Conservation (phyloP, 768 basidiomycete species). For the Dioszegia crocea region DNA sequence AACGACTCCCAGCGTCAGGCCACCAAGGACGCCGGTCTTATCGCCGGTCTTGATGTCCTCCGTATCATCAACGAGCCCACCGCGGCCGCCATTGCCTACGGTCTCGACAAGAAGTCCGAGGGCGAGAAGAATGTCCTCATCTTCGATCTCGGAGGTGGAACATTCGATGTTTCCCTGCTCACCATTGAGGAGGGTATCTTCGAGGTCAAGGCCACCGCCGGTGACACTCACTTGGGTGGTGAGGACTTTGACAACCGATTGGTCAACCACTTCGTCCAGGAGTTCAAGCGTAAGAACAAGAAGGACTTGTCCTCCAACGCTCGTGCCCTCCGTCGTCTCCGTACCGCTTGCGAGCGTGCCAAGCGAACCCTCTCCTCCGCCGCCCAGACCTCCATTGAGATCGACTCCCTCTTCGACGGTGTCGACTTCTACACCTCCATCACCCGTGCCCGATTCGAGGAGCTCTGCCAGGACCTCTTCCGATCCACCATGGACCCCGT, state of each 20-base stretch:
- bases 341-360: constrained; percentile 97
- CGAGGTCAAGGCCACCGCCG: constrained; percentile 91
- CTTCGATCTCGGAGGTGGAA: constrained; percentile 97
- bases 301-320: constrained; percentile 87
- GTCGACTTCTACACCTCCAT: constrained; percentile 98
- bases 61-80: constrained; percentile 98
- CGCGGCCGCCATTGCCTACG: constrained; percentile 95
- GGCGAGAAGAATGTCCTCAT: constrained; percentile 94
- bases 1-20: constrained; percentile 99
- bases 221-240: constrained; percentile 91
- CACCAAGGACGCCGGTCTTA: constrained; percentile 94
- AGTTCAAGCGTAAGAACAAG: constrained; percentile 91
- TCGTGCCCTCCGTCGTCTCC: constrained; percentile 90
- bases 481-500: constrained; percentile 59
- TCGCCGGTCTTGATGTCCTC: constrained; percentile 89
- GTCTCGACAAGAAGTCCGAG: constrained; percentile 84
- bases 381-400: constrained; percentile 93
- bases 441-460: constrained; percentile 82
- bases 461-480: constrained; percentile 52
- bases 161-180: constrained; percentile 95
- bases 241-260: constrained; percentile 95
- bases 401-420: constrained; percentile 95
- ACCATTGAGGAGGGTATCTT: constrained; percentile 82
- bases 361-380: constrained; percentile 98
- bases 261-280: constrained; percentile 82